Conservation (phyloP, 768 basidiomycete species). For the Suillus spraguei region DNA sequence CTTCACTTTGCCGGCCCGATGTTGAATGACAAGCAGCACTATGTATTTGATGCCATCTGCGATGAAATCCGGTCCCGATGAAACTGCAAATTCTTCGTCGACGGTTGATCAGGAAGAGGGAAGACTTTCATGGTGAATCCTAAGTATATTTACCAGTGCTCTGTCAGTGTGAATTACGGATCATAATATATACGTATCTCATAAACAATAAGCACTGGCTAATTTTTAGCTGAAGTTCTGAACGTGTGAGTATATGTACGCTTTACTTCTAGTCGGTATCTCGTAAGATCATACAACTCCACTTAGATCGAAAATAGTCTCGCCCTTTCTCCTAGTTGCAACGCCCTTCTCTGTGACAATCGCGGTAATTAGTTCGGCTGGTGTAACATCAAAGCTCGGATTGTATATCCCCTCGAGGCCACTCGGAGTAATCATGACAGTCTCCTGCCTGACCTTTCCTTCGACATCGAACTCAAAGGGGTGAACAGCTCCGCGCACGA, state of each 20-base stretch:
- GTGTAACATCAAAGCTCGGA: constrained; percentile 96
- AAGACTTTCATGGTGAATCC: too few relatives aligned
- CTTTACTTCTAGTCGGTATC: neutral
- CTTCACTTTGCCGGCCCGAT: too few relatives aligned
- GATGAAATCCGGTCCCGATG: too few relatives aligned
- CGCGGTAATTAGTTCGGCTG: constrained; percentile 90
- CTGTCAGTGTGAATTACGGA: neutral
- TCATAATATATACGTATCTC: neutral
- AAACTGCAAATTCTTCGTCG: too few relatives aligned
- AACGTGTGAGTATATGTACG: neutral
- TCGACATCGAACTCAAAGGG: constrained; percentile 42
- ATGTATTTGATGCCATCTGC: too few relatives aligned
- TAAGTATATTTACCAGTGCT: neutral
- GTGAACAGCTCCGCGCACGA: constrained; percentile 81
- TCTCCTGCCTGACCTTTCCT: constrained; percentile 62
- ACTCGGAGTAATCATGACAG: constrained; percentile 82
- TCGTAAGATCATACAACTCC: constrained; percentile 20
- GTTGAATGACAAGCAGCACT: too few relatives aligned
- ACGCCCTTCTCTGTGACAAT: constrained; percentile 97
- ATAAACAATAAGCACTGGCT: neutral
- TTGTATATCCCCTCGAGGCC: constrained; percentile 73
- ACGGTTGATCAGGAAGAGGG: too few relatives aligned
- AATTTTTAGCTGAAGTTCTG: constrained; percentile 2
- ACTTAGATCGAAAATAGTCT: constrained; percentile 63
- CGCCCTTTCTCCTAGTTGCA: constrained; percentile 66